These are phyloP conservation scores for Kandelia obovata DNA, from an alignment of 345 rosid species.

Conservation along the genomic window DNA sequence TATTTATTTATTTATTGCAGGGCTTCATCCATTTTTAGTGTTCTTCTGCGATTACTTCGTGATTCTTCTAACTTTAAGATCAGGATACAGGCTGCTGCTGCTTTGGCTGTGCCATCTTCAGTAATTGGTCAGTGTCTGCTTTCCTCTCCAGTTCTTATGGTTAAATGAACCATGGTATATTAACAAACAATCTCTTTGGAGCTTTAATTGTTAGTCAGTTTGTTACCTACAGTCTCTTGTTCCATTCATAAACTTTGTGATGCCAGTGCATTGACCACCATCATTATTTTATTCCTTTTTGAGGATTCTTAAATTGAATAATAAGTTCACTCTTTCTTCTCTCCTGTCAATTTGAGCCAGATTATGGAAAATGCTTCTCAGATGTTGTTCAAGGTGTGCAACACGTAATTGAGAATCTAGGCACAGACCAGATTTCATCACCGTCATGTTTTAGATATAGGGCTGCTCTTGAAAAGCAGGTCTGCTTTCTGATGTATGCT, in stretches of 20 bases:
- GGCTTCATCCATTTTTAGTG: slow-evolving; percentile 87
- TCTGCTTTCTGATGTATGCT: slow-evolving; percentile 19
- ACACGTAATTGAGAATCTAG: slow-evolving; percentile 65
- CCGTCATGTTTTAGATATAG: slow-evolving; percentile 79
- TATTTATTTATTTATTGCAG: slow-evolving; percentile 36
- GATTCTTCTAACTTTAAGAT: slow-evolving; percentile 93
- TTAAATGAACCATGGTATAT: slow-evolving; percentile 3
- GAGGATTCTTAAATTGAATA: neutral
- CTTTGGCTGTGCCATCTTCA: slow-evolving; percentile 77
- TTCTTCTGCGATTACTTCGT: slow-evolving; percentile 70
- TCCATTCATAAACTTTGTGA: neutral
- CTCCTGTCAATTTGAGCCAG: slow-evolving; percentile 38
- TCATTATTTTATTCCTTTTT: neutral
- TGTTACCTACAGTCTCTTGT: neutral
- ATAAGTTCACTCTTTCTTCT: slow-evolving; percentile 1
- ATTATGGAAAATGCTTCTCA: slow-evolving; percentile 76
- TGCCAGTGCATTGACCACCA: neutral
- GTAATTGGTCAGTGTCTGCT: slow-evolving; percentile 45
- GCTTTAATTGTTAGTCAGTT: neutral
- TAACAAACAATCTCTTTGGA: slow-evolving; percentile 1
- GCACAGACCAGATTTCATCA: slow-evolving; percentile 51
- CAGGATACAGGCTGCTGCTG: slow-evolving; percentile 96
- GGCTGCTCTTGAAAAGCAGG: slow-evolving; percentile 85
- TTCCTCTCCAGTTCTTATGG: slow-evolving; percentile 8
- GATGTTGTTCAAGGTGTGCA: slow-evolving; percentile 83